Percentiles rank a stretch among this genome's conserved stretches.
phyloP scores from a whole-genome alignment of 2,329 filamentous ascomycete species.

The Fusarium subtropicale region DNA sequence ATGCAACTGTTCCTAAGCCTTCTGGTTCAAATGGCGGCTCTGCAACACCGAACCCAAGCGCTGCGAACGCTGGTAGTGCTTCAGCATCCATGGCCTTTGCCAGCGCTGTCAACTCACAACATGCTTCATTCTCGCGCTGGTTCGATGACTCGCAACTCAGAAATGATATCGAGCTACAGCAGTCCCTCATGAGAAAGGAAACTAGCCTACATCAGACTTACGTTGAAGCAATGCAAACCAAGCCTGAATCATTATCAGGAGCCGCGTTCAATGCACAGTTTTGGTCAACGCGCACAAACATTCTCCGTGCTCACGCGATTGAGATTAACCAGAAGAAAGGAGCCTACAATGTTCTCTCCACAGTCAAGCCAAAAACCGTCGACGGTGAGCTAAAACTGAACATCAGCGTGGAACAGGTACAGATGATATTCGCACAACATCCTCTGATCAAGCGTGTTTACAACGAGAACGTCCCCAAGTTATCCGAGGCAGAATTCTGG shows the following conservation, averaged over 20 bases:
- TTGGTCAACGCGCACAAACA: constrained; percentile 88
- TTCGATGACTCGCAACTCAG: constrained; percentile 86
- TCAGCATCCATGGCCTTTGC: constrained; percentile 84
- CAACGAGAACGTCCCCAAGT: constrained; percentile 88
- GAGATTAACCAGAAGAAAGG: constrained; percentile 88
- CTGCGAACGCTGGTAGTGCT: constrained; percentile 53
- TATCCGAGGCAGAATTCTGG: constrained; percentile 88
- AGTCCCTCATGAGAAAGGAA: constrained; percentile 87
- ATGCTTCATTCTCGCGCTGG: constrained; percentile 68
- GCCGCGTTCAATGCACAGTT: constrained; percentile 91
- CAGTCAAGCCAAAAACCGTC: constrained; percentile 75
- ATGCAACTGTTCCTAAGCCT: constrained; percentile 63
- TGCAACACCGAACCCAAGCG: constrained; percentile 46
- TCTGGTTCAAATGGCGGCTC: constrained; percentile 49
- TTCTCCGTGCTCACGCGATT: constrained; percentile 90
- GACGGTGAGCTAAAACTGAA: constrained; percentile 76
- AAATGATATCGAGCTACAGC: constrained; percentile 83
- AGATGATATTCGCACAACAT: constrained; percentile 92
- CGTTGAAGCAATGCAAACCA: constrained; percentile 83
- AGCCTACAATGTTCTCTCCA: constrained; percentile 92
- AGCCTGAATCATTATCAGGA: constrained; percentile 84
- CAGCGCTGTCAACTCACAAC: constrained; percentile 70
- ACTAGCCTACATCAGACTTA: constrained; percentile 83
- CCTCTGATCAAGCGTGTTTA: constrained; percentile 90
- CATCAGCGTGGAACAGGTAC: constrained; percentile 90